Percentiles rank a stretch among this genome's conserved stretches.
phyloP scores from a whole-genome alignment of 495 filamentous ascomycete genomes.

The Neurospora sp. region DNA sequence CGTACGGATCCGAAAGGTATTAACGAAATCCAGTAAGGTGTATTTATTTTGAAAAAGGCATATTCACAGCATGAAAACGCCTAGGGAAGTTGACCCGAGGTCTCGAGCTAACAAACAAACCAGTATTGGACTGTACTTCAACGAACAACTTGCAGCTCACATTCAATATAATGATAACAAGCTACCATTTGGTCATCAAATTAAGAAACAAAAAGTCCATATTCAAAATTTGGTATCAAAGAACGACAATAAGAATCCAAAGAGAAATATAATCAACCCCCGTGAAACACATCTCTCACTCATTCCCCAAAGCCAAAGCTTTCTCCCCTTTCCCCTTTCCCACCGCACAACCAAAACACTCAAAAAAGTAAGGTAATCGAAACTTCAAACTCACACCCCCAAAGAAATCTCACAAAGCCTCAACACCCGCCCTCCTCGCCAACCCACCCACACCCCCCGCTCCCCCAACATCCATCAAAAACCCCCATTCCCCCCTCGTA shows the following conservation, averaged over 20 bases:
- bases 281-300: background rate
- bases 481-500: conserved; percentile 45
- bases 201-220: background rate
- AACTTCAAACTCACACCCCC: background rate
- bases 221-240: background rate
- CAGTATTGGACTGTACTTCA: background rate
- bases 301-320: too few species aligned
- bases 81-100: too few species aligned
- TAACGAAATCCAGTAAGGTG: too few species aligned
- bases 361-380: background rate
- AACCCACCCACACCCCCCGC: too few species aligned
- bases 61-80: too few species aligned
- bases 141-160: background rate
- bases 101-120: too few species aligned
- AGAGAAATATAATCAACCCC: background rate
- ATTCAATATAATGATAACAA: background rate
- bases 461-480: conserved; percentile 28
- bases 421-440: conserved; percentile 25
- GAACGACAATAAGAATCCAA: background rate
- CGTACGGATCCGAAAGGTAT: too few species aligned
- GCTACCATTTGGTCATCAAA: background rate
- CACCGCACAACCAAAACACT: background rate
- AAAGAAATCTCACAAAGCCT: conserved; percentile 3
- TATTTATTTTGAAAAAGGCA: too few species aligned
- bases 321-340: background rate